phyloP scores from a whole-genome alignment of 495 filamentous ascomycete species.

The Chaetomium fimeti region DNA sequence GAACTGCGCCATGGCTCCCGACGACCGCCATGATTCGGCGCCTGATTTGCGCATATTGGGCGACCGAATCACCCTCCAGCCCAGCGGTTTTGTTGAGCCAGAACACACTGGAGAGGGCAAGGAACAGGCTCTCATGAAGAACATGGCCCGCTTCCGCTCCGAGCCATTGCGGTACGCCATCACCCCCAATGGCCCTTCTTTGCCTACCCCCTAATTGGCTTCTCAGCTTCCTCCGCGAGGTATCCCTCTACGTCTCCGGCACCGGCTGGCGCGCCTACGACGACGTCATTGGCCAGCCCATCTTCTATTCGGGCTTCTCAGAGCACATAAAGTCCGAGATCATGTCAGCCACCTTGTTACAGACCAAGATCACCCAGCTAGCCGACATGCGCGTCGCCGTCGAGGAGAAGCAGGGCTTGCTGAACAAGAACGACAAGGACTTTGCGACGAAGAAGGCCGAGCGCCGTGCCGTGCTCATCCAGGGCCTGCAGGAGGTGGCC shows the following conservation, averaged over 20 bases:
- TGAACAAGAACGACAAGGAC: slow-evolving; percentile 56
- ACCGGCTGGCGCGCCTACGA: slow-evolving; percentile 94
- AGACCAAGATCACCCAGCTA: slow-evolving; percentile 69
- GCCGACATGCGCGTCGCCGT: slow-evolving; percentile 68
- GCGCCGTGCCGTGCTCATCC: slow-evolving; percentile 57
- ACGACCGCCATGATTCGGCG: slow-evolving; percentile 49
- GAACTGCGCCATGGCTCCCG: slow-evolving; percentile 23
- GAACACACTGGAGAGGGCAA: slow-evolving; percentile 45
- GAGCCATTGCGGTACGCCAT: slow-evolving; percentile 52
- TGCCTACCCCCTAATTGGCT: slow-evolving; percentile 21
- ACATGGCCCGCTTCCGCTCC: slow-evolving; percentile 73
- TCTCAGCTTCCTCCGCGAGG: slow-evolving; percentile 81
- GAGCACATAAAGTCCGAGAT: slow-evolving; percentile 82
- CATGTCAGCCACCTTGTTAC: slow-evolving; percentile 70
- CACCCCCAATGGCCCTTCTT: not conserved
- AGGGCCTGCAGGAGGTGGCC: slow-evolving; percentile 65
- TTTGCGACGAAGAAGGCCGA: slow-evolving; percentile 59
- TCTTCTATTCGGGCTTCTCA: slow-evolving; percentile 89
- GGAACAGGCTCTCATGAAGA: slow-evolving; percentile 73
- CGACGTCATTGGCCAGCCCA: slow-evolving; percentile 80
- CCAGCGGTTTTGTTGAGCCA: slow-evolving; percentile 66
- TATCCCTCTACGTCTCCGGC: slow-evolving; percentile 84
- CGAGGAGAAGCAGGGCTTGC: slow-evolving; percentile 72
- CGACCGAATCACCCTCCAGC: slow-evolving; percentile 74
- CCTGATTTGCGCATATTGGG: slow-evolving; percentile 83